Conservation (phyloP, 257 asterid genomes). For the Eucommia ulmoides region DNA sequence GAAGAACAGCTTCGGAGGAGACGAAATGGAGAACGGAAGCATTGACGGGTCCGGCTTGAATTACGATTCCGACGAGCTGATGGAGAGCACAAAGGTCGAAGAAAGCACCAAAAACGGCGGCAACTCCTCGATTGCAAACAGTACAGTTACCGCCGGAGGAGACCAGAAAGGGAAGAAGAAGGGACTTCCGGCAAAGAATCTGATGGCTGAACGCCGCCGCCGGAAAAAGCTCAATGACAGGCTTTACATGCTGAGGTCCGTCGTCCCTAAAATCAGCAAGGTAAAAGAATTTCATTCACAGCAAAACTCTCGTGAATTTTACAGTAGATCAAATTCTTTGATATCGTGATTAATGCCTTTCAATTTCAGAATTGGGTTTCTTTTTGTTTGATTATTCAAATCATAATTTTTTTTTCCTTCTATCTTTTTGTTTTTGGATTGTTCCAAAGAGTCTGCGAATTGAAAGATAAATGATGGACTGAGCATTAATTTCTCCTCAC, state of each 20-base stretch:
- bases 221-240: conserved; percentile 95
- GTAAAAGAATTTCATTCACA: conserved; percentile 20
- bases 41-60: conserved; percentile 58
- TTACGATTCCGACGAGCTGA: conserved; percentile 67
- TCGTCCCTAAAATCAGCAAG: conserved; percentile 97
- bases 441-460: conserved; percentile 31
- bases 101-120: conserved; percentile 31
- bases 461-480: conserved; percentile 41
- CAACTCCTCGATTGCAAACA: conserved; percentile 29
- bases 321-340: neutral
- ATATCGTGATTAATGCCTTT: neutral
- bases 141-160: conserved; percentile 30
- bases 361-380: conserved; percentile 4
- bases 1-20: conserved; percentile 41
- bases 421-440: conserved; percentile 24
- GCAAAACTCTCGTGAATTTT: conserved; percentile 28
- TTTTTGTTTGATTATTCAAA: conserved; percentile 18
- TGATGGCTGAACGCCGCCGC: conserved; percentile 96
- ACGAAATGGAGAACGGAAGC: conserved; percentile 44
- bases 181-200: conserved; percentile 88
- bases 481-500: conserved; percentile 89
- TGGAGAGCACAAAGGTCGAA: conserved; percentile 27
- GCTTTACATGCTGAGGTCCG: conserved; percentile 85
- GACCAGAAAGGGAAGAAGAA: conserved; percentile 62
- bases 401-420: too few species aligned